phyloP scores from a whole-genome alignment of 2,329 filamentous ascomycete species.

The Diaporthe sp. region DNA sequence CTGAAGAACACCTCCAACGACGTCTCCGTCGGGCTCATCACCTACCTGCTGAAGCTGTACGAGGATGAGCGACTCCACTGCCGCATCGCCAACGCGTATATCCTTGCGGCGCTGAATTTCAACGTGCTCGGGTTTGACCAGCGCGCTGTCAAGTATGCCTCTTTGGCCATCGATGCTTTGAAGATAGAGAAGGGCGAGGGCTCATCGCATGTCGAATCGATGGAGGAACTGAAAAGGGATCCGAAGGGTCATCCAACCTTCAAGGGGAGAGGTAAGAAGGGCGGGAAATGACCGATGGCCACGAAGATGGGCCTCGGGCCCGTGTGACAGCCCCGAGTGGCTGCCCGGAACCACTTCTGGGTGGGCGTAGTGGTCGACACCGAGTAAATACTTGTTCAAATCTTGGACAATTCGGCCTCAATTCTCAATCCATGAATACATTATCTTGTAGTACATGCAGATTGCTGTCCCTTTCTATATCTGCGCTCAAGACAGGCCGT shows the following conservation, averaged over 20 bases:
- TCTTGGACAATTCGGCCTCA: neutral
- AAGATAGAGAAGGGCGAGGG: constrained; percentile 50
- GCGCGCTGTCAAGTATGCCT: constrained; percentile 50
- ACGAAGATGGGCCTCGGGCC: rapidly evolving
- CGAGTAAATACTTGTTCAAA: neutral
- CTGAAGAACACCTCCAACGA: constrained; percentile 41
- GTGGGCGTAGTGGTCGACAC: rapidly evolving
- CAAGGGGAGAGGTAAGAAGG: neutral
- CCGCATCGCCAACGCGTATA: constrained; percentile 53
- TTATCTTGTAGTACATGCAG: neutral
- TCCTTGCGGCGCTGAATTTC: constrained; percentile 56
- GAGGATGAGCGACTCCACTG: constrained; percentile 51
- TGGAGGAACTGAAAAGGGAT: constrained; percentile 51
- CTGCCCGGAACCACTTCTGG: too few relatives aligned
- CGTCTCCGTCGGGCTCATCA: constrained; percentile 49
- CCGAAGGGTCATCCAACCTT: constrained; percentile 48
- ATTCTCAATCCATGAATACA: neutral
- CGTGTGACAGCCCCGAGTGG: too few relatives aligned
- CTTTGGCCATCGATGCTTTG: constrained; percentile 50
- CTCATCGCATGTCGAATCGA: constrained; percentile 48
- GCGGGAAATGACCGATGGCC: neutral
- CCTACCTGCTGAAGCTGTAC: constrained; percentile 51
- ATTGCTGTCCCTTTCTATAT: neutral
- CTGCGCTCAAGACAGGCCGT: neutral
- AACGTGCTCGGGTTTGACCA: constrained; percentile 54